Evolutionary conservation across 1,284 basidiomycete species (phyloP).

Genomic region (Meira nashicola): DNA sequence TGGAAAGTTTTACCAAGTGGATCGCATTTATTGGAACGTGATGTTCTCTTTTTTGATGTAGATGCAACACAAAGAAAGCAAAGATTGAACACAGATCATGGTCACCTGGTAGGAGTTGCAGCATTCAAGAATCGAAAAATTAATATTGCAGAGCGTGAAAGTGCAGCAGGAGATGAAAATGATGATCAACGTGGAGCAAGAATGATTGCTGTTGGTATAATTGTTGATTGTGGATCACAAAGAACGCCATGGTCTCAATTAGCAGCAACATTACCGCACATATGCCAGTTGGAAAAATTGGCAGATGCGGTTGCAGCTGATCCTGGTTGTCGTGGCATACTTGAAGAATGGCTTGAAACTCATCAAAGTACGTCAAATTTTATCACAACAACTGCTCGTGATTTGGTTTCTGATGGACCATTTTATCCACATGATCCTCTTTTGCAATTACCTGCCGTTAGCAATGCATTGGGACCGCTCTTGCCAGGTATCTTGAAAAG

Average conservation of each 20-base stretch:
- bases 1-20: conserved; percentile 44
- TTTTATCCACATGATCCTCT: conserved; percentile 1
- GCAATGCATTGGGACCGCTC: conserved; percentile 32
- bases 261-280: conserved; percentile 27
- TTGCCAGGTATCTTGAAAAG: conserved; percentile 36
- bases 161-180: conserved; percentile 9
- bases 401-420: neutral
- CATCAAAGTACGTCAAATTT: neutral
- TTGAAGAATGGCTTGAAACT: conserved; percentile 8
- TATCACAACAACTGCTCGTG: neutral
- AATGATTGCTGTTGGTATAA: conserved; percentile 32
- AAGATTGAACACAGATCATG: conserved; percentile 11
- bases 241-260: conserved; percentile 23
- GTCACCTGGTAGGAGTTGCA: conserved; percentile 23
- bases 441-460: conserved; percentile 30
- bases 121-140: conserved; percentile 32
- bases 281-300: conserved; percentile 23
- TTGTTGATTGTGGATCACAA: conserved; percentile 10
- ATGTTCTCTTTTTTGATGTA: conserved; percentile 29
- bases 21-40: conserved; percentile 29
- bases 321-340: conserved; percentile 5
- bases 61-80: conserved; percentile 3
- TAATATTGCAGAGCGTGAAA: conserved; percentile 7
- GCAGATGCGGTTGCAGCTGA: conserved; percentile 20
- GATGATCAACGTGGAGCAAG: conserved; percentile 28